phyloP scores from a whole-genome alignment of 495 filamentous ascomycete genomes.

The Aspergillus hancockii region DNA sequence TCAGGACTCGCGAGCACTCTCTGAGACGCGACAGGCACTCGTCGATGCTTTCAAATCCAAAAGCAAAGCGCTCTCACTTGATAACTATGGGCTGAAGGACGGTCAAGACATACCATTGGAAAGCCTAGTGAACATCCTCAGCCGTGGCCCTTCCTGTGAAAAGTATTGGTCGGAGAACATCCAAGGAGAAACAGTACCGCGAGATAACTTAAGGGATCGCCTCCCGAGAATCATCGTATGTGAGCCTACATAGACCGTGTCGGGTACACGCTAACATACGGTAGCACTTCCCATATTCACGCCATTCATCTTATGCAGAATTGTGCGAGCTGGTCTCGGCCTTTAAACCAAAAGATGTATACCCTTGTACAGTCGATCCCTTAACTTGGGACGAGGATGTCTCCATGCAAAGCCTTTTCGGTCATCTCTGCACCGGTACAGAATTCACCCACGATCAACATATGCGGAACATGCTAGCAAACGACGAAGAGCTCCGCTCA shows the following conservation, averaged over 20 bases:
- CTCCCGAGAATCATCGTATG: slow-evolving; percentile 23
- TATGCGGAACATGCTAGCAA: slow-evolving; percentile 48
- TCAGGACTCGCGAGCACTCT: slow-evolving; percentile 32
- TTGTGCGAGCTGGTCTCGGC: slow-evolving; percentile 67
- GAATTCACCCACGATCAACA: slow-evolving; percentile 66
- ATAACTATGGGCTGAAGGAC: slow-evolving; percentile 40
- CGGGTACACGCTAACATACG: background rate
- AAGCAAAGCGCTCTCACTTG: slow-evolving; percentile 41
- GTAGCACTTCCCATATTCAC: slow-evolving; percentile 77
- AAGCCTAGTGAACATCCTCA: slow-evolving; percentile 41
- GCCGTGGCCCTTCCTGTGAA: slow-evolving; percentile 18
- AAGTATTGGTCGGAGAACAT: background rate
- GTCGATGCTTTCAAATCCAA: slow-evolving; percentile 33
- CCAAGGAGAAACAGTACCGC: background rate
- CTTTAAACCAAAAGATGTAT: slow-evolving; percentile 75
- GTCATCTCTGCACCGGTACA: slow-evolving; percentile 61
- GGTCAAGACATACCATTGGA: slow-evolving; percentile 47
- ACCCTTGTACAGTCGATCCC: slow-evolving; percentile 78
- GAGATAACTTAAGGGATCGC: slow-evolving; percentile 2
- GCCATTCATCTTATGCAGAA: slow-evolving; percentile 86
- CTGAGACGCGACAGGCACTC: slow-evolving; percentile 35
- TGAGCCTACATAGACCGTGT: background rate
- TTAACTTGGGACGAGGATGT: slow-evolving; percentile 60
- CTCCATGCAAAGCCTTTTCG: slow-evolving; percentile 69
- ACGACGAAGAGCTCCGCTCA: slow-evolving; percentile 19